Evolutionary conservation across 805 yeast species (phyloP), one percentile per base, ranked within the genome.

Genomic region (Osmozyma mogii): DNA sequence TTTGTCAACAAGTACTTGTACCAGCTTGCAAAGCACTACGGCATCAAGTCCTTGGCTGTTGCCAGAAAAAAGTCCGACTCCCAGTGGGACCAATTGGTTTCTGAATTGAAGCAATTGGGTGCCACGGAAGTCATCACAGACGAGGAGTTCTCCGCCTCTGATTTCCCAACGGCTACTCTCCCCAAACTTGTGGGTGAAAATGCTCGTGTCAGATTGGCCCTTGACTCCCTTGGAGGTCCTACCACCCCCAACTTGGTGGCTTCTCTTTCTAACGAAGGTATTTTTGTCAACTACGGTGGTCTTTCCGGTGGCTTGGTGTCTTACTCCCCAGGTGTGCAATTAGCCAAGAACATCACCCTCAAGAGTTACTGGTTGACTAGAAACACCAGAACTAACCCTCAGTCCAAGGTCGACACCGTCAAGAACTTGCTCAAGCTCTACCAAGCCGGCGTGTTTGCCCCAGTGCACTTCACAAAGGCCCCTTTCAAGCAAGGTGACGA

Each of bases 391-490:
- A 18, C 9, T 18, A 35, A 80, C 43, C 89, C 92, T 3, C 65
- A 66, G 18, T 62, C 66, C 19, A 81, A 81, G 50, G 61, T 65
- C 23, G 58, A 61, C 3, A 70, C 79, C n/a, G 62, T 83, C 17
- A 38, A 58, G 6, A 71, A 64, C 19, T 61, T 85, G 24, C 60
- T 80, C 24, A 59, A 71, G 27, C 57, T 80, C 41, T 79, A 78
- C 53, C 61, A 75, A 30, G 47, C 59, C 2, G 81, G 79, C n/a
- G 64, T 72, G 31, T 51, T 83, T 17, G 50, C 45, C 15, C 70
- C 66, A 17, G 69, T 73, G 6, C 69, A 74, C 1, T 57, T 52
- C 31, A 54, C 58, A 17, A 67, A 71, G 26, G 45, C 54, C n/a
- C 48, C 55, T 27, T 48, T 58, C 16, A 45, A 56, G 9, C 30